Percentiles rank a stretch among this genome's conserved stretches.
Conservation (phyloP, 768 basidiomycete genomes). For the Leccinum aurantiacum region DNA sequence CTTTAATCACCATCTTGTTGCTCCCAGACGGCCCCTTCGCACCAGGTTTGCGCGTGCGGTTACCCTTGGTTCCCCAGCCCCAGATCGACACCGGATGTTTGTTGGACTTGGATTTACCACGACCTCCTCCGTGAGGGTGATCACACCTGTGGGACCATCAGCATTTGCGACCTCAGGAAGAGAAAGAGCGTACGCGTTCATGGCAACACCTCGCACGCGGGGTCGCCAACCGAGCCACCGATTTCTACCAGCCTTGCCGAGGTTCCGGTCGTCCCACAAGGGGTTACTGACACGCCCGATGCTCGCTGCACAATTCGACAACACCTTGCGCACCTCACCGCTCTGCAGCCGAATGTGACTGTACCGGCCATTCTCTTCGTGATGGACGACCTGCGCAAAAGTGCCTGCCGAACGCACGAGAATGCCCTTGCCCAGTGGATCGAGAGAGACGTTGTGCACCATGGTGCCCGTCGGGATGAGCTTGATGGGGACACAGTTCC, state of each 20-base stretch:
- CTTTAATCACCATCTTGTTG: conserved; percentile 86
- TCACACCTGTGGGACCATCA: conserved; percentile 53
- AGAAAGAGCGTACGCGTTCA: conserved; percentile 75
- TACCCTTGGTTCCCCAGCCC: conserved; percentile 93
- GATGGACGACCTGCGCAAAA: conserved; percentile 76
- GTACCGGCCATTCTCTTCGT: conserved; percentile 71
- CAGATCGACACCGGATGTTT: conserved; percentile 90
- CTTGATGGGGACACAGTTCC: conserved; percentile 89
- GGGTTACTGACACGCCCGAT: conserved; percentile 92
- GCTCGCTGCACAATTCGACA: conserved; percentile 81
- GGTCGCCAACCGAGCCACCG: conserved; percentile 88
- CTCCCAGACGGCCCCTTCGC: conserved; percentile 62
- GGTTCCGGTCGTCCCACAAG: conserved; percentile 76
- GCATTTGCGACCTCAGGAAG: background rate
- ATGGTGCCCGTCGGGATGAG: conserved; percentile 91
- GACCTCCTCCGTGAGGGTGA: conserved; percentile 96
- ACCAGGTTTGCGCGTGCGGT: conserved; percentile 88
- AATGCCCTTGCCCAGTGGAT: conserved; percentile 70
- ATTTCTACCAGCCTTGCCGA: conserved; percentile 90
- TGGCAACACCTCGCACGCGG: conserved; percentile 89
- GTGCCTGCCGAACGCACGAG: conserved; percentile 91
- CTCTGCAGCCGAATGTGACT: conserved; percentile 84
- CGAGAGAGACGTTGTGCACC: conserved; percentile 82
- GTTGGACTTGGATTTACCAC: conserved; percentile 96
- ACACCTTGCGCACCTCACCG: conserved; percentile 88